phyloP scores from a whole-genome alignment of 2,329 filamentous ascomycete species.

The Fusarium oxysporum region DNA sequence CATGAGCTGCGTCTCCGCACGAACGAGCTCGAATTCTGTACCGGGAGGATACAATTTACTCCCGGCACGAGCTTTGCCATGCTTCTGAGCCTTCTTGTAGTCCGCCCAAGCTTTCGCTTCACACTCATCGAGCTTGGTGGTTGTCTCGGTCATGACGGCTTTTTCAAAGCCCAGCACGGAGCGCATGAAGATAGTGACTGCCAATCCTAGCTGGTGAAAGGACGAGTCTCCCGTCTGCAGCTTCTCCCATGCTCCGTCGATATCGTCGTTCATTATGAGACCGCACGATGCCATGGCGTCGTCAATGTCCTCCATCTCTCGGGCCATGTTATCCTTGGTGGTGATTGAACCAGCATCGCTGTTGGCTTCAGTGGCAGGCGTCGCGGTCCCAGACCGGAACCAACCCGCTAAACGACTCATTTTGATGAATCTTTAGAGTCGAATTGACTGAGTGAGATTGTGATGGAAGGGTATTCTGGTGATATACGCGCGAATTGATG shows the following conservation, averaged over 20 bases:
- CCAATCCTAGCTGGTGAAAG: slow-evolving; percentile 88
- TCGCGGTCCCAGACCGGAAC: slow-evolving; percentile 59
- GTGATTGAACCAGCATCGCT: slow-evolving; percentile 46
- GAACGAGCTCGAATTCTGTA: slow-evolving; percentile 86
- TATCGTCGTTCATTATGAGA: slow-evolving; percentile 89
- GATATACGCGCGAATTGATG: not conserved
- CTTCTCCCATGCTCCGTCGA: slow-evolving; percentile 81
- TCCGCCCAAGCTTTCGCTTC: slow-evolving; percentile 82
- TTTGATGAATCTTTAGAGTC: not conserved
- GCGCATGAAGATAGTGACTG: slow-evolving; percentile 85
- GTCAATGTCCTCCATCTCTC: slow-evolving; percentile 66
- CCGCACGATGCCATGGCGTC: slow-evolving; percentile 73
- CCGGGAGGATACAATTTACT: slow-evolving; percentile 79
- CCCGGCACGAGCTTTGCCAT: slow-evolving; percentile 54
- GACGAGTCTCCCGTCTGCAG: slow-evolving; percentile 79
- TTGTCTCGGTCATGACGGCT: slow-evolving; percentile 87
- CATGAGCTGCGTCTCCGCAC: slow-evolving; percentile 90
- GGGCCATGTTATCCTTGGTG: slow-evolving; percentile 47
- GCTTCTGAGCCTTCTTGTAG: slow-evolving; percentile 78
- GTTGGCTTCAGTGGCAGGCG: slow-evolving; percentile 44
- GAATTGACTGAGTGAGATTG: not conserved
- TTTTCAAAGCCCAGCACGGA: slow-evolving; percentile 93
- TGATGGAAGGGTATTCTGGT: not conserved
- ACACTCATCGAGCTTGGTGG: slow-evolving; percentile 76
- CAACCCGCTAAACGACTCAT: slow-evolving; percentile 64